Base-by-base conservation (phyloP, 768 basidiomycete genomes). In the Suillus luteus region DNA sequence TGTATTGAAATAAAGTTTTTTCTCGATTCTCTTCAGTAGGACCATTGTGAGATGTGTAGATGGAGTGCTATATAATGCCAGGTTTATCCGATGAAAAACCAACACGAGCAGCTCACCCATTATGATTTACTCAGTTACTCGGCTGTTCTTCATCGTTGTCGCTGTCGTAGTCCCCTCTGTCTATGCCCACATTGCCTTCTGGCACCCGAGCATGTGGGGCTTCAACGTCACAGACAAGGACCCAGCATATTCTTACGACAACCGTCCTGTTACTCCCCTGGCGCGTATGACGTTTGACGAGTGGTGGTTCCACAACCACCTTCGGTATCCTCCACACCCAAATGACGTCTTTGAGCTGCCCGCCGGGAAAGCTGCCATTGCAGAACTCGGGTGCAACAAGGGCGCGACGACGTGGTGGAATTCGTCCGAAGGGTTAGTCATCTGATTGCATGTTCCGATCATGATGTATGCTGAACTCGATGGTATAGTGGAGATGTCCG, bases 231-330 rank as follows among this genome's bases (percentile, higher is more conserved):
- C 75, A 14, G 66, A 64, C 33, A 40, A 75, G 43, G 33, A 54
- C 31, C 52, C 52, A 35, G 74, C 73, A 1, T 77, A 68, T 65
- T 33, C 65, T 12, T 71, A 70, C 64, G 77, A 79, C 62, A 75
- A 76, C 65, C 72, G 80, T 17, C 78, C 79, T 19, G 73, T 76
- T 27, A 70, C 72, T 11, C 81, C 81, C 7, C 65, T 82, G 4
- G 67, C 68, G 43, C 46, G 72, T 60, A 62, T 67, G 27, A 40
- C 71, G 6, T 80, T 79, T 64, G 6, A 38, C 6, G 66, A 76
- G 43, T 79, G 79, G 79, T 81, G 79, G 79, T 76, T 78, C 48
- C 79, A 79, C 63, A 68, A 68, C 27, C 72, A 77, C 60, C 64
- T 78, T 10, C 64, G 57, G 37, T 64, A 71, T 43, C 79, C 78